Evolutionary conservation across 768 basidiomycete genomes (phyloP), one percentile per base, ranked within the genome.

Genomic region (Suillus clintonianus): DNA sequence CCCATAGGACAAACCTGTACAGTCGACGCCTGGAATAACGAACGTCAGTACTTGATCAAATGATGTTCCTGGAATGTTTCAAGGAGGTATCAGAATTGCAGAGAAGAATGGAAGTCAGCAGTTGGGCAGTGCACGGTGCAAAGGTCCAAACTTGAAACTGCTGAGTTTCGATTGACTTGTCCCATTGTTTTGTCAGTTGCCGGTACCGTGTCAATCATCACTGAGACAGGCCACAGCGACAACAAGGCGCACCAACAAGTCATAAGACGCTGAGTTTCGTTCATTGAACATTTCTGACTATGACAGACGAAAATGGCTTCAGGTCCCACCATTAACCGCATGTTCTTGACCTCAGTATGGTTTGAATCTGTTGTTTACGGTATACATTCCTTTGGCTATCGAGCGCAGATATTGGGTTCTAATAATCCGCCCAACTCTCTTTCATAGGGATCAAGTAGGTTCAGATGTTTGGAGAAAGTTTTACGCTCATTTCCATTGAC

Each of bases 401-500:
- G 19, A 37, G 6, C 32, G 32, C 5, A 13, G 57, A 60, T 14
- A 54, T 53, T 14, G n/a, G 34, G 13, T 55, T 37, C 14, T 41
- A 19, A 55, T 32, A 47, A 24, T 42, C 5, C 24, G 14, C 19
- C 19, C 43, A 22, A 39, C 11, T 17, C 54, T 27, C 36, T 30
- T 54, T 32, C 32, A 6, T n/a, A 62, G 62, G 59, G 45, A 39
- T 62, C 59, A 62, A 62, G 62, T 62, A 24, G 30, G 62, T 62
- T 42, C 1, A 41, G 5, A n/a, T 11, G 32, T 27, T 27, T 27
- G 27, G 4, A 4, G 27, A 27, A 27, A 27, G 27, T 27, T 27
- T 27, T 27, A 27, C 27, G 27, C 27, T 27, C 27, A 27, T 17
- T 22, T 56, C 11, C 19, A 15, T 61, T 37, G 30, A 17, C 54